Percentiles rank a stretch among this genome's conserved stretches.
These are phyloP conservation scores for Lachancea lanzarotensis DNA, from an alignment of 805 yeast species.

Conservation along the genomic window DNA sequence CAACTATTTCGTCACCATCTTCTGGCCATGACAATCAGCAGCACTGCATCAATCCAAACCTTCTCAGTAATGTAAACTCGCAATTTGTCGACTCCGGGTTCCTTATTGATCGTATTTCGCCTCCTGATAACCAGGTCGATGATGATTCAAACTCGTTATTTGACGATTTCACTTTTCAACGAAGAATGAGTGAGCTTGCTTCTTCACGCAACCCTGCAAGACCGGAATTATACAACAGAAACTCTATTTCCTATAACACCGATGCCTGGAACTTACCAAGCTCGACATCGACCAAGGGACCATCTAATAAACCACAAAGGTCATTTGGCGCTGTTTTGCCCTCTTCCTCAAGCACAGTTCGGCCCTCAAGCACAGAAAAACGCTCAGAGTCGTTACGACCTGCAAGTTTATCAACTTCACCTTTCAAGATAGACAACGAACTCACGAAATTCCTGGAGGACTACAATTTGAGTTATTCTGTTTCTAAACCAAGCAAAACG, in stretches of 20 bases:
- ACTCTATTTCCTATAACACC: slow-evolving; percentile 26
- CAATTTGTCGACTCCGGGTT: slow-evolving; percentile 13
- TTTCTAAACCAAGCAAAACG: slow-evolving; percentile 2
- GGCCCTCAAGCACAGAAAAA: slow-evolving; percentile 2
- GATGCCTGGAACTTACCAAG: slow-evolving; percentile 26
- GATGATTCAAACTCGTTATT: slow-evolving; percentile 11
- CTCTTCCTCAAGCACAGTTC: not conserved
- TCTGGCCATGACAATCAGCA: slow-evolving; percentile 3
- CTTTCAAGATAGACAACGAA: slow-evolving; percentile 18
- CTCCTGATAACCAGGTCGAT: slow-evolving; percentile 2
- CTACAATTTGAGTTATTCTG: slow-evolving; percentile 19
- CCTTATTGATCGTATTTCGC: slow-evolving; percentile 4
- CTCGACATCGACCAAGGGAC: not conserved
- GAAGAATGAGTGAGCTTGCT: slow-evolving; percentile 23
- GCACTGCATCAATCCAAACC: slow-evolving; percentile 17
- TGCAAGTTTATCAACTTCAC: not conserved
- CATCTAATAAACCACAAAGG: not conserved
- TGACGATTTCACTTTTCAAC: slow-evolving; percentile 13
- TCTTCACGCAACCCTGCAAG: slow-evolving; percentile 11
- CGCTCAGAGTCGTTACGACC: slow-evolving; percentile 2
- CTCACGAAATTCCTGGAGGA: slow-evolving; percentile 21
- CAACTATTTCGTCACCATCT: not conserved
- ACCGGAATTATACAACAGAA: slow-evolving; percentile 12
- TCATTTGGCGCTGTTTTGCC: slow-evolving; percentile 4
- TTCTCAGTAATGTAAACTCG: slow-evolving; percentile 13